Percentiles rank a stretch among this genome's conserved stretches.
These are phyloP conservation scores for Yarrowia porcina DNA, from an alignment of 805 yeast genomes.

Conservation along the genomic window DNA sequence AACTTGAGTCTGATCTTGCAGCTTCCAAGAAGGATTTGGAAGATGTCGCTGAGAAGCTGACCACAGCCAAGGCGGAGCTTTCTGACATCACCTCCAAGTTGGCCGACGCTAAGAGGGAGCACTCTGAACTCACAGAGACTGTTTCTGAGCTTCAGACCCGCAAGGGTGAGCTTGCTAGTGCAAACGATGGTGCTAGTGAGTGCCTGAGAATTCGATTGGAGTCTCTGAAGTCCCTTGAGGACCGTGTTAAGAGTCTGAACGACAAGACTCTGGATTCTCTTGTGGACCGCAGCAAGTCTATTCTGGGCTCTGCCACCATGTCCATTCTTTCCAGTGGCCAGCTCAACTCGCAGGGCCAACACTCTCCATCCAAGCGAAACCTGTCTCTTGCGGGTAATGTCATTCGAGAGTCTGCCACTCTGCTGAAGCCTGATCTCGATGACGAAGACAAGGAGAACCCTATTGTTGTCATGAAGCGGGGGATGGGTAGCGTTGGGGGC, in stretches of 20 bases:
- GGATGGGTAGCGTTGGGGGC: neutral
- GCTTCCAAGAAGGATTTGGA: neutral
- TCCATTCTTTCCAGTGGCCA: constrained; percentile 30
- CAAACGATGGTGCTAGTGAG: constrained; percentile 6
- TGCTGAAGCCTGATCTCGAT: constrained; percentile 3
- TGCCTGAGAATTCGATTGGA: constrained; percentile 32
- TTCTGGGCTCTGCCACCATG: constrained; percentile 35
- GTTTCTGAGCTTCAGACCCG: neutral
- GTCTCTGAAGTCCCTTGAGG: constrained; percentile 36
- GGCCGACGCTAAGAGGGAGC: neutral
- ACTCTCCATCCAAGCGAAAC: neutral
- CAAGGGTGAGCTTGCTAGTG: neutral
- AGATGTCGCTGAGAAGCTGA: neutral
- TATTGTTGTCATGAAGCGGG: constrained; percentile 7
- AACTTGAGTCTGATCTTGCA: neutral
- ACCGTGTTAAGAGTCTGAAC: constrained; percentile 35
- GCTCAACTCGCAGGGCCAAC: neutral
- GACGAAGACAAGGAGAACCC: constrained; percentile 23
- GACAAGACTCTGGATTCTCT: constrained; percentile 33
- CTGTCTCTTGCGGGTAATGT: constrained; percentile 10
- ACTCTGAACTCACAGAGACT: neutral
- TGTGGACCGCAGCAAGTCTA: constrained; percentile 37
- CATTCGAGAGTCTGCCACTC: neutral
- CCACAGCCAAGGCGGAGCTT: neutral
- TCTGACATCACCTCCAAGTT: neutral